Evolutionary conservation across 176 grass and related monocot genomes (phyloP).

Genomic region (Triticum turgidum): DNA sequence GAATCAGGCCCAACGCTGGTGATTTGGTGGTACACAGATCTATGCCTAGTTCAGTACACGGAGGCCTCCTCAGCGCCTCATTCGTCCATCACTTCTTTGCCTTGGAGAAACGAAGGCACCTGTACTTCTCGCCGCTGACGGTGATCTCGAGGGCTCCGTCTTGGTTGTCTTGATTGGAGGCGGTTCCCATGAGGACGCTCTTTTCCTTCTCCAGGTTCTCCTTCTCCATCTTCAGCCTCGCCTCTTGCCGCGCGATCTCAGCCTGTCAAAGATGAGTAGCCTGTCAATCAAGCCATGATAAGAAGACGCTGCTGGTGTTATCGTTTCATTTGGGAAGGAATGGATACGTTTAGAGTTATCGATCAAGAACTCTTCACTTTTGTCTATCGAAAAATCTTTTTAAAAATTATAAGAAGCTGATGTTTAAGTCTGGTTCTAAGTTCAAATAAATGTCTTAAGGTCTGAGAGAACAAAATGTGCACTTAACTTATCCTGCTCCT

Average conservation of each 20-base stretch:
- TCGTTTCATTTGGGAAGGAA: neutral
- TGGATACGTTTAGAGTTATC: neutral
- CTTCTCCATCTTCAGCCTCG: conserved; percentile 90
- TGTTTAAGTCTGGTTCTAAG: neutral
- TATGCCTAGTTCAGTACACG: neutral
- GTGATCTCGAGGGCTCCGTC: conserved; percentile 99
- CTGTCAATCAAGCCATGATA: neutral
- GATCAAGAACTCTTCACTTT: neutral
- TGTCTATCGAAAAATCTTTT: neutral
- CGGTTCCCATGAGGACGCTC: conserved; percentile 94
- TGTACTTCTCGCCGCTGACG: conserved; percentile 96
- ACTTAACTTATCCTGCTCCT: neutral
- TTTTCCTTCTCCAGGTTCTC: conserved; percentile 99
- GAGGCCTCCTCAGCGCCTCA: neutral
- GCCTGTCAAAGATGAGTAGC: conserved; percentile 41
- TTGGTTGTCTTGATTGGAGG: conserved; percentile 89
- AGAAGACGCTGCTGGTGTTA: neutral
- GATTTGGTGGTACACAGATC: neutral
- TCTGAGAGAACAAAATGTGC: neutral
- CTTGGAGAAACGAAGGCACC: conserved; percentile 98
- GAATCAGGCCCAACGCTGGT: neutral
- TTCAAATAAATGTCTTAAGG: neutral
- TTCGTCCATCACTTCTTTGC: conserved; percentile 80
- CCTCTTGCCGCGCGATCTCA: conserved; percentile 89
- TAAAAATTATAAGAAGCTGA: neutral